These are phyloP conservation scores for Phialophora tarda DNA, from an alignment of 2,329 filamentous ascomycete genomes.

Conservation along the genomic window DNA sequence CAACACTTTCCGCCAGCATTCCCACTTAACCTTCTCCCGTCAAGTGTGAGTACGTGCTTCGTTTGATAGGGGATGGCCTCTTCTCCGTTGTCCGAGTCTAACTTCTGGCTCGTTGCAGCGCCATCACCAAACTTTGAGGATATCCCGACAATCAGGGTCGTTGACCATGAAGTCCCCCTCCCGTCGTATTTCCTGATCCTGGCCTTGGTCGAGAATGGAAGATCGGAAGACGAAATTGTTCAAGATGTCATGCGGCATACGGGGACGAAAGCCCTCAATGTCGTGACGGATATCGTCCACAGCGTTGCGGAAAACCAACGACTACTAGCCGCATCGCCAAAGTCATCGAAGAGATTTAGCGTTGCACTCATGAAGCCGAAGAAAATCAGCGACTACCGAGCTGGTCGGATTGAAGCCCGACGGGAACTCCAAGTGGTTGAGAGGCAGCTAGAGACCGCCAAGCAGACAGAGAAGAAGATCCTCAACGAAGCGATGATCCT, in stretches of 20 bases:
- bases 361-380: slow-evolving; percentile 22
- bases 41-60: not conserved
- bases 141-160: slow-evolving; percentile 32
- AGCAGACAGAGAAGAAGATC: slow-evolving; percentile 27
- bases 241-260: slow-evolving; percentile 22
- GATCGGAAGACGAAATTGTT: slow-evolving; percentile 21
- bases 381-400: slow-evolving; percentile 23
- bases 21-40: slow-evolving; percentile 3
- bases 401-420: slow-evolving; percentile 17
- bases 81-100: slow-evolving; percentile 15
- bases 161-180: slow-evolving; percentile 27
- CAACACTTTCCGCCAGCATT: not conserved
- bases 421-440: slow-evolving; percentile 22
- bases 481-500: slow-evolving; percentile 27
- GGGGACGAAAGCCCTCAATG: slow-evolving; percentile 19
- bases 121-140: slow-evolving; percentile 30
- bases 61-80: not conserved
- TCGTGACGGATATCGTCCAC: slow-evolving; percentile 26
- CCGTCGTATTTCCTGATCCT: slow-evolving; percentile 33
- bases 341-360: slow-evolving; percentile 22
- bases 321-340: slow-evolving; percentile 14
- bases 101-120: slow-evolving; percentile 28
- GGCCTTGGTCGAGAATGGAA: slow-evolving; percentile 22
- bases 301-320: slow-evolving; percentile 30
- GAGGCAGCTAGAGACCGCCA: slow-evolving; percentile 17